These are phyloP conservation scores for Sporothrix sp. DNA, from an alignment of 2,329 filamentous ascomycete genomes.

Conservation along the genomic window DNA sequence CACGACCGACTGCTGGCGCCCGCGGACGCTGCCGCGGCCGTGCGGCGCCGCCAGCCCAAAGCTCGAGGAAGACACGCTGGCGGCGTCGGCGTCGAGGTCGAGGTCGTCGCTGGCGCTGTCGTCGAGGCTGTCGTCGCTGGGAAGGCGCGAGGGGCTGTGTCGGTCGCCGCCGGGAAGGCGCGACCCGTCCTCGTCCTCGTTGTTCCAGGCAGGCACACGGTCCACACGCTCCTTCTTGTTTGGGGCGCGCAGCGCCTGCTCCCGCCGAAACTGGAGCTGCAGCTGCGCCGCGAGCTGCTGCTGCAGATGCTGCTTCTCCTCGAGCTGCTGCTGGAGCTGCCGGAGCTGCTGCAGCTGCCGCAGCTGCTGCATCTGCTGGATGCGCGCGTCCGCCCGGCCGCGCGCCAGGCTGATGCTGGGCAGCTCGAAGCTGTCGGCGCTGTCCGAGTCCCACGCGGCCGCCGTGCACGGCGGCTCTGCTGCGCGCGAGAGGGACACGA, in stretches of 20 bases:
- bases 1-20: constrained; percentile 29
- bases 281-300: background rate
- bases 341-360: constrained; percentile 3
- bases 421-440: constrained; percentile 18
- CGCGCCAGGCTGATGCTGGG: constrained; percentile 13
- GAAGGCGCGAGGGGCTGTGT: background rate
- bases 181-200: background rate
- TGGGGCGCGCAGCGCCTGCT: background rate
- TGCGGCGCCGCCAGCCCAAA: constrained; percentile 24
- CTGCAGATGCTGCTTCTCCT: constrained; percentile 3
- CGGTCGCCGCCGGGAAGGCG: background rate
- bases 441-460: constrained; percentile 13
- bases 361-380: background rate
- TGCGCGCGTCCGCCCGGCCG: background rate
- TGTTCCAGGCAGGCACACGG: too few relatives aligned
- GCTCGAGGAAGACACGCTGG: constrained; percentile 26
- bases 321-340: background rate
- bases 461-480: background rate
- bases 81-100: constrained; percentile 4
- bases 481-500: background rate
- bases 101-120: constrained; percentile 13
- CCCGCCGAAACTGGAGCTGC: background rate
- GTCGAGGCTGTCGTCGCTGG: constrained; percentile 4
- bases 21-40: constrained; percentile 13
- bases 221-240: background rate